These are phyloP conservation scores for Xanthoparmelia taractica DNA, from an alignment of 495 filamentous ascomycete species.

Conservation along the genomic window DNA sequence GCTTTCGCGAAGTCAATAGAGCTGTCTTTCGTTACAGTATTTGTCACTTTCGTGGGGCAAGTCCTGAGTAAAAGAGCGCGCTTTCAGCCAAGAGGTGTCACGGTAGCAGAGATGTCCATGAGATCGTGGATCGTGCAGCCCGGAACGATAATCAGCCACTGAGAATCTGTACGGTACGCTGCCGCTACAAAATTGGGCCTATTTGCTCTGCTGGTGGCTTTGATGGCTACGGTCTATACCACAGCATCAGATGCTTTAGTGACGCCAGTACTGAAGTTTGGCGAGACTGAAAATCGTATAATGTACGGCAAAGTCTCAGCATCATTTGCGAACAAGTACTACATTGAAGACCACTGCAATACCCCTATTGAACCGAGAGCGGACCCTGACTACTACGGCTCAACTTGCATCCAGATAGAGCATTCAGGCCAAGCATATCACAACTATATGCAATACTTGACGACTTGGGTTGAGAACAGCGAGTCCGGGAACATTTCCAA, in stretches of 20 bases:
- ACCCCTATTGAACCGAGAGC: slow-evolving; percentile 45
- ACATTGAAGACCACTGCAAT: slow-evolving; percentile 37
- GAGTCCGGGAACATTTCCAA: slow-evolving; percentile 2
- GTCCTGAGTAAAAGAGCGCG: slow-evolving; percentile 58
- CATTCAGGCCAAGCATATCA: slow-evolving; percentile 51
- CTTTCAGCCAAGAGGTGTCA: slow-evolving; percentile 49
- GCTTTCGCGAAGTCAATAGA: slow-evolving; percentile 68
- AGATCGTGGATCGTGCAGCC: slow-evolving; percentile 54
- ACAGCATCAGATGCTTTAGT: slow-evolving; percentile 67
- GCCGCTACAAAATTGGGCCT: slow-evolving; percentile 51
- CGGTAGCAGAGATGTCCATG: slow-evolving; percentile 64
- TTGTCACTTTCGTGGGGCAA: slow-evolving; percentile 67
- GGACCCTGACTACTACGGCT: slow-evolving; percentile 33
- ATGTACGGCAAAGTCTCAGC: slow-evolving; percentile 50
- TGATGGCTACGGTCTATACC: slow-evolving; percentile 62
- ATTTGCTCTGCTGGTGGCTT: slow-evolving; percentile 49
- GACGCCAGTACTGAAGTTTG: slow-evolving; percentile 53
- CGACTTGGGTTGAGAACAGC: slow-evolving; percentile 11
- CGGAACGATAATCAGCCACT: slow-evolving; percentile 60
- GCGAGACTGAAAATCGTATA: slow-evolving; percentile 34
- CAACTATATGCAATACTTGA: slow-evolving; percentile 24
- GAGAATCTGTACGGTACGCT: slow-evolving; percentile 52
- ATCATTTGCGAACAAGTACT: slow-evolving; percentile 8
- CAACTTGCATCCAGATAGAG: slow-evolving; percentile 56
- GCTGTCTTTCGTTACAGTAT: slow-evolving; percentile 67